These are phyloP conservation scores for Fusarium goolgardi DNA, from an alignment of 2,329 filamentous ascomycete species.

Conservation along the genomic window DNA sequence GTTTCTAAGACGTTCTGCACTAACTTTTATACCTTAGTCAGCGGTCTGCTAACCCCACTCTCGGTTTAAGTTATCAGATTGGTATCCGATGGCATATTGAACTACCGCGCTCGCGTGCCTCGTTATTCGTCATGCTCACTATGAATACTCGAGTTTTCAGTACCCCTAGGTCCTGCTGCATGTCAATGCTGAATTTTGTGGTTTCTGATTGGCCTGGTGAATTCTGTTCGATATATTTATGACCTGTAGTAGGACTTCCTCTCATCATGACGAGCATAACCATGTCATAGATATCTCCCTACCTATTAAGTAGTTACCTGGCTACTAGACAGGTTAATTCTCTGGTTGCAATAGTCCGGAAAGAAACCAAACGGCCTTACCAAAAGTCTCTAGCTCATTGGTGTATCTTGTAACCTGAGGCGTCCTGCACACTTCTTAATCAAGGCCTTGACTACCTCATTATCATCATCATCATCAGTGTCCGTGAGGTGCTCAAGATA, in stretches of 20 bases:
- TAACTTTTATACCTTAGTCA: conserved; percentile 23
- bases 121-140: background rate
- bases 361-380: background rate
- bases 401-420: background rate
- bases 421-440: background rate
- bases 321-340: background rate
- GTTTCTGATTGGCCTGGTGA: background rate
- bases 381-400: background rate
- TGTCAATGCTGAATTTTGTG: background rate
- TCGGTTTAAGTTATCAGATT: conserved; percentile 40
- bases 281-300: background rate
- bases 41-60: conserved; percentile 26
- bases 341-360: background rate
- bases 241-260: background rate
- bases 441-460: background rate
- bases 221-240: background rate
- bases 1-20: conserved; percentile 36
- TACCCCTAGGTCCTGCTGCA: background rate
- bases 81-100: conserved; percentile 21
- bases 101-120: conserved; percentile 35
- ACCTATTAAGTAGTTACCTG: background rate
- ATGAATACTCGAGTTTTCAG: background rate
- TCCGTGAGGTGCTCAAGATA: background rate
- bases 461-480: background rate
- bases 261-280: background rate